Evolutionary conservation across 352 stramenopile species (phyloP), one percentile per base, ranked within the genome.

Genomic region (Globisporangium emineosum): DNA sequence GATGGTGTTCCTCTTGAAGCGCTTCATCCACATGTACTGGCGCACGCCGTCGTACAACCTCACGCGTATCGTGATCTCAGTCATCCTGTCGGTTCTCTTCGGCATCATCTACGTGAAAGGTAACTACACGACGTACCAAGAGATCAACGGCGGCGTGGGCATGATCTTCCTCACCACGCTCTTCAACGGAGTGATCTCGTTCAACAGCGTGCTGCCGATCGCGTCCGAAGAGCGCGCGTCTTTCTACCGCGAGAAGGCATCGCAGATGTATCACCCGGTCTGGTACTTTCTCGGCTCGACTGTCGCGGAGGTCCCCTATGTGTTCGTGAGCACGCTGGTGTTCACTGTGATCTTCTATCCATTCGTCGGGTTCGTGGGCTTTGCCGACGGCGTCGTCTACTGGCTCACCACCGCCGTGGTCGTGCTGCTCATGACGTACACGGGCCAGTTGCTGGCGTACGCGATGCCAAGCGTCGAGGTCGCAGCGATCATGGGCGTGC

Each of bases 201-300:
- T 93, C 32, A 70, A 87, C 35, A 83, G 64, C 2, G 73, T 86
- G 7, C 57, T 95, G 13, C 71, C 81, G 13, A 63, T 93, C 9
- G 76, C 91, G 80, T 67, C 70, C 32, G 62, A 78, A 32, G 86
- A 97, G 66, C 75, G 90, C 30, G 83, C 83, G 42, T 86, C 89
- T 43, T 97, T 87, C 57, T 96, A 97, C 77, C 68, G 86, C 7
- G 88, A 97, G 64, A 79, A 89, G 43, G 76, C 79, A 21, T 77
- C 81, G 12, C 59, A 82, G 43, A 94, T 91, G 76, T 97, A 97
- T 56, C 59, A 78, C 49, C 54, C 77, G 23, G 63, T 67, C 23
- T 72, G 80, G 43, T 84, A 96, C 21, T 70, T 70, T 17, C 33
- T 70, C 5, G 65, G 58, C 10, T 56, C 33, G 13, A 69, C 50